Evolutionary conservation across 768 basidiomycete genomes (phyloP).

Genomic region (Solioccasus polychromus): DNA sequence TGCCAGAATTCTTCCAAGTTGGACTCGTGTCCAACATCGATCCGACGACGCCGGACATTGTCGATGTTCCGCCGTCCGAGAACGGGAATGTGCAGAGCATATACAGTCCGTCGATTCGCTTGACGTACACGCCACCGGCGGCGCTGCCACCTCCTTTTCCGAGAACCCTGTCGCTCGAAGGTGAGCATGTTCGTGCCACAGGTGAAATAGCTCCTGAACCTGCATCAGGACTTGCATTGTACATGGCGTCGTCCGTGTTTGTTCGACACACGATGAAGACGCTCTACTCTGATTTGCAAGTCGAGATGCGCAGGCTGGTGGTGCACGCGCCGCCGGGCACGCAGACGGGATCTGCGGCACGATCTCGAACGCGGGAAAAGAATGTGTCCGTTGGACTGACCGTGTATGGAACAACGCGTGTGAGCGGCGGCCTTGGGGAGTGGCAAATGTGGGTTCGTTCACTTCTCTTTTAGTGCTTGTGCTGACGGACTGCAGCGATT

Average conservation of each 20-base stretch:
- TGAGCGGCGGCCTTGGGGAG: slow-evolving; percentile 59
- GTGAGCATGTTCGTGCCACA: slow-evolving; percentile 33
- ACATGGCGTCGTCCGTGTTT: slow-evolving; percentile 66
- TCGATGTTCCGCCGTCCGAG: slow-evolving; percentile 24
- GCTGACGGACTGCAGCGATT: slow-evolving; percentile 44
- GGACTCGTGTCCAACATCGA: slow-evolving; percentile 63
- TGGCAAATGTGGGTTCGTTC: slow-evolving; percentile 64
- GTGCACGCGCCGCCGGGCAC: slow-evolving; percentile 21
- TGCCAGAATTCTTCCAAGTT: slow-evolving; percentile 67
- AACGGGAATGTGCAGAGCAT: slow-evolving; percentile 39
- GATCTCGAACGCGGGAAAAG: slow-evolving; percentile 46
- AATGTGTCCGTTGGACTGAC: slow-evolving; percentile 51
- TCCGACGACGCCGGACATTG: slow-evolving; percentile 35
- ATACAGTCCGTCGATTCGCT: slow-evolving; percentile 61
- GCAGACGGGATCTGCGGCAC: background rate
- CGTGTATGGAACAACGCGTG: slow-evolving; percentile 58
- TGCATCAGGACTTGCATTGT: slow-evolving; percentile 61
- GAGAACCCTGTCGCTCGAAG: slow-evolving; percentile 66
- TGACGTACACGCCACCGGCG: slow-evolving; percentile 68
- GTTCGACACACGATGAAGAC: slow-evolving; percentile 74
- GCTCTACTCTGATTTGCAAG: slow-evolving; percentile 61
- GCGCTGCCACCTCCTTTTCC: slow-evolving; percentile 69
- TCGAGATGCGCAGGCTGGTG: slow-evolving; percentile 51
- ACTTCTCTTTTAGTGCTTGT: background rate
- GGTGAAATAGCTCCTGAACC: background rate